A percentile compares a stretch with the other conserved stretches of the same genome.
Conservation (phyloP, 306 rosid species). For the barrel medic (Medicago truncatula) region MtrunA17r5.0-ANR NC_053044.1:41912001-41912500, state of each 20-base stretch:
- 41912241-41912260: constrained; percentile 70
- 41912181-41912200: too few species aligned
- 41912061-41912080: too few species aligned
- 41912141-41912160: too few species aligned
- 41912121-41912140: too few species aligned
- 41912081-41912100: too few species aligned
- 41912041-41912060: too few species aligned
- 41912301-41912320: constrained; percentile 57
- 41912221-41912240: constrained; percentile 50
- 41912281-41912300: constrained; percentile 43
- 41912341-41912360: constrained; percentile 74
- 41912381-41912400: constrained; percentile 15
- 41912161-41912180: too few species aligned
- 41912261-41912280: constrained; percentile 60
- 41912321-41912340: constrained; percentile 54
- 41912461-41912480: constrained; percentile 31
- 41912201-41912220: too few species aligned
- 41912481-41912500: constrained; percentile 44
- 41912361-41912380: constrained; percentile 72
- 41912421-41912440: constrained; percentile 57
- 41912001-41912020: too few species aligned
- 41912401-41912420: constrained; percentile 49
- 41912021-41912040: too few species aligned
- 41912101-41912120: too few species aligned
- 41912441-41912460: constrained; percentile 45